phyloP scores from a whole-genome alignment of 345 rosid species.

The Viola odorata region DNA sequence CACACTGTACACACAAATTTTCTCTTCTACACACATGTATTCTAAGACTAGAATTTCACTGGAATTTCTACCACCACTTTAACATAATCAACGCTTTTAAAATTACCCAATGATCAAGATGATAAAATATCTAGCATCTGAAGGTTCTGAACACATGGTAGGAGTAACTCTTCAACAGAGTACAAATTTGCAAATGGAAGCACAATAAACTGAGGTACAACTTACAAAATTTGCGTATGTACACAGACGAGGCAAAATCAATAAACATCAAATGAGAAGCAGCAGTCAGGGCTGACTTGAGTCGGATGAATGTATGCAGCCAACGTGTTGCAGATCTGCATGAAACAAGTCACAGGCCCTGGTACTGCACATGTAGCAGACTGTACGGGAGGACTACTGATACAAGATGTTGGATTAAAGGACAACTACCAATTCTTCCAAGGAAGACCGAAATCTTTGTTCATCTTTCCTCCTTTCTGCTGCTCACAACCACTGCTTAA shows the following conservation, averaged over 20 bases:
- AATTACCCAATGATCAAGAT: too few species aligned
- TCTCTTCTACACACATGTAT: too few species aligned
- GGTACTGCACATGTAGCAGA: neutral
- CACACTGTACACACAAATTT: too few species aligned
- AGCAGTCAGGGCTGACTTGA: neutral
- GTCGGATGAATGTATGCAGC: neutral
- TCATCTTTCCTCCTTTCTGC: neutral
- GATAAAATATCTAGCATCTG: too few species aligned
- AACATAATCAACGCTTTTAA: too few species aligned
- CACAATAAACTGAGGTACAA: too few species aligned
- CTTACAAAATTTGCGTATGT: neutral
- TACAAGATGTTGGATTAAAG: neutral
- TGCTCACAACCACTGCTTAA: neutral
- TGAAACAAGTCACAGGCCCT: neutral
- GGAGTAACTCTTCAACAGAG: too few species aligned
- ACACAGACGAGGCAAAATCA: neutral
- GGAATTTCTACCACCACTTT: too few species aligned
- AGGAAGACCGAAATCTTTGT: neutral
- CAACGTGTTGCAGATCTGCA: neutral
- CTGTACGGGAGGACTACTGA: neutral
- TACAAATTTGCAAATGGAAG: too few species aligned
- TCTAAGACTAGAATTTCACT: too few species aligned
- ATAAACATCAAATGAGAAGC: neutral
- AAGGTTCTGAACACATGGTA: too few species aligned
- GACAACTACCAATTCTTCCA: neutral